A percentile compares a stretch with the other conserved stretches of the same genome.
Conservation (phyloP, 2,329 filamentous ascomycete species). For the Colletotrichum sp. region DNA sequence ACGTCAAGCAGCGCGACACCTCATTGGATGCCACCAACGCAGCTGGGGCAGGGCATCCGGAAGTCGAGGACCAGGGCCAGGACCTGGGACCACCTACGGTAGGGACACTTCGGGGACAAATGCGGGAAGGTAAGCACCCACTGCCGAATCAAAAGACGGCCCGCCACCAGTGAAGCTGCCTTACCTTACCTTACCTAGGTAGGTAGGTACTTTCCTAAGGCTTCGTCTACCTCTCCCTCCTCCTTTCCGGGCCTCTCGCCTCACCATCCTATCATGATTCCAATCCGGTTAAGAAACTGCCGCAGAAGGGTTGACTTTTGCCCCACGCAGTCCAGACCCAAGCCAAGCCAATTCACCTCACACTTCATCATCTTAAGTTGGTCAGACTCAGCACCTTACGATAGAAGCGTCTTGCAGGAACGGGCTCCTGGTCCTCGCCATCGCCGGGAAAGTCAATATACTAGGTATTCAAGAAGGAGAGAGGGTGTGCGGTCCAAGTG, state of each 20-base stretch:
- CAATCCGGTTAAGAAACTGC: background rate
- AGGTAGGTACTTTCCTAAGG: too few relatives aligned
- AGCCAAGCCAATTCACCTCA: background rate
- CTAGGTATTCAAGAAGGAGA: background rate
- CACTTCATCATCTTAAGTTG: background rate
- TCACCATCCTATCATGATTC: background rate
- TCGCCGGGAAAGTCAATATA: background rate
- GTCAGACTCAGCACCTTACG: background rate
- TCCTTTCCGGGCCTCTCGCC: background rate
- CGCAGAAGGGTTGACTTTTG: background rate
- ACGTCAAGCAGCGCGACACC: background rate
- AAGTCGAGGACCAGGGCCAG: background rate
- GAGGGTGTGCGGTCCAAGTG: background rate
- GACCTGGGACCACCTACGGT: too few relatives aligned
- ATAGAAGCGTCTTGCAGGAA: background rate
- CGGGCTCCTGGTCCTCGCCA: background rate
- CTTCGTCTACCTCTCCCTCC: too few relatives aligned
- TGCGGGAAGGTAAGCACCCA: too few relatives aligned
- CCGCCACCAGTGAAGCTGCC: too few relatives aligned
- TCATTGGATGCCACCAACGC: background rate
- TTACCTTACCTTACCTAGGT: too few relatives aligned
- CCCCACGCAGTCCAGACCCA: background rate
- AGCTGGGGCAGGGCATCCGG: background rate
- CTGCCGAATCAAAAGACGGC: too few relatives aligned
- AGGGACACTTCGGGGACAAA: too few relatives aligned